phyloP scores from a whole-genome alignment of 225 moss, liverwort and hornwort genomes.

The Marchantia polymorpha region DNA sequence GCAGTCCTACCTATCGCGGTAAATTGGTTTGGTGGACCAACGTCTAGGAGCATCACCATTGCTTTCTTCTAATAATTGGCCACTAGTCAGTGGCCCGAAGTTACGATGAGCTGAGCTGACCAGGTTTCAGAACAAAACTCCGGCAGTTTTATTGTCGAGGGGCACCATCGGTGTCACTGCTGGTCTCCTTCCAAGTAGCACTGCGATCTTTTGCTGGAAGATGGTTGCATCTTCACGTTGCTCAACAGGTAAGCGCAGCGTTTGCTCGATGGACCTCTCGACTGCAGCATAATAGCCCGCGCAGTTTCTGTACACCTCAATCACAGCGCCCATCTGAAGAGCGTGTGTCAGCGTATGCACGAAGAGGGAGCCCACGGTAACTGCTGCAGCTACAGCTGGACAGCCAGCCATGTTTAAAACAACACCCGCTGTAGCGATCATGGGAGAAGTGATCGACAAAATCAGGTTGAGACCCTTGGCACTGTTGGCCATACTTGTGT shows the following conservation, averaged over 20 bases:
- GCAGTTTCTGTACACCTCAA: conserved; percentile 30
- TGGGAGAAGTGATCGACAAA: conserved; percentile 33
- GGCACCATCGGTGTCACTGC: conserved; percentile 2
- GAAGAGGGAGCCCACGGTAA: too few relatives aligned
- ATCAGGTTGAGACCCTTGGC: neutral
- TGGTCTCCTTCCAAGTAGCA: conserved; percentile 14
- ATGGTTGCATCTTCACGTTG: conserved; percentile 25
- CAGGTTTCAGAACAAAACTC: neutral
- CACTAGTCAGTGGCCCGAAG: too few relatives aligned
- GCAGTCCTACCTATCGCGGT: too few relatives aligned
- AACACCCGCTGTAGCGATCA: conserved; percentile 12
- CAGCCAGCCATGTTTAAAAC: conserved; percentile 12
- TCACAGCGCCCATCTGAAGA: conserved; percentile 27
- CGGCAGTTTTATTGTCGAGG: conserved; percentile 9
- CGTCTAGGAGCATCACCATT: too few relatives aligned
- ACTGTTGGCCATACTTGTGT: too few relatives aligned
- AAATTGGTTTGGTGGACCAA: too few relatives aligned
- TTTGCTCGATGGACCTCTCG: conserved; percentile 19
- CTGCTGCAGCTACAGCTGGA: conserved; percentile 19
- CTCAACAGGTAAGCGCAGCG: conserved; percentile 20
- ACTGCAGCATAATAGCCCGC: conserved; percentile 23
- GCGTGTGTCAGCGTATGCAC: conserved; percentile 20
- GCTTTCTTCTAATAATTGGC: too few relatives aligned
- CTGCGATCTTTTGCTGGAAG: conserved; percentile 20
- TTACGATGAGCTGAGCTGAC: too few relatives aligned